phyloP scores from a whole-genome alignment of 495 filamentous ascomycete genomes.

The Platismatia glauca region DNA sequence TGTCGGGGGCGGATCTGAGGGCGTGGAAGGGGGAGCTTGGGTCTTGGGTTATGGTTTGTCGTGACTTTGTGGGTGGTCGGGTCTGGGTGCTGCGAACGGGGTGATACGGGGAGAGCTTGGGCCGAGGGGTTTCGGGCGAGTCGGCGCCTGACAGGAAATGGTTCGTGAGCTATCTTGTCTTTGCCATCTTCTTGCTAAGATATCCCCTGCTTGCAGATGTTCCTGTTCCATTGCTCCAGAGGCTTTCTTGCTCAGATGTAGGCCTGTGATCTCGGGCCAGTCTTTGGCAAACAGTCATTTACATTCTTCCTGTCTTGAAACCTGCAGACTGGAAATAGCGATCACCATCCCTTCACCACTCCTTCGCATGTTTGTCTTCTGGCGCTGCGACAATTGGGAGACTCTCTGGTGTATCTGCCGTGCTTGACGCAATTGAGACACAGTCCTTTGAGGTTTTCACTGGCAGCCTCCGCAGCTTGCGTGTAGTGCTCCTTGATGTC shows the following conservation, averaged over 20 bases:
- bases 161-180: not conserved
- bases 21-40: too few species aligned
- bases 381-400: constrained; percentile 10
- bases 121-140: too few species aligned
- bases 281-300: not conserved
- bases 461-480: not conserved
- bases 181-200: not conserved
- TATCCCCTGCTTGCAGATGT: not conserved
- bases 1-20: too few species aligned
- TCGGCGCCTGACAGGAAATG: too few species aligned
- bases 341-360: not conserved
- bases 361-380: not conserved
- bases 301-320: not conserved
- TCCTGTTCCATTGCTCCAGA: not conserved
- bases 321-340: not conserved
- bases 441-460: not conserved
- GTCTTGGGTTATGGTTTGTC: too few species aligned
- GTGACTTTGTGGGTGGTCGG: not conserved
- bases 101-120: not conserved
- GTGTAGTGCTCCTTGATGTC: not conserved
- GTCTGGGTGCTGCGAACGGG: not conserved
- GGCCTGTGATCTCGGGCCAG: not conserved
- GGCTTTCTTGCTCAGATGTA: too few species aligned
- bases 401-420: not conserved
- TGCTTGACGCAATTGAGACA: constrained; percentile 10